Base-by-base conservation (phyloP, 176 grass and related monocot species). In the Alopecurus myosuroides region DNA sequence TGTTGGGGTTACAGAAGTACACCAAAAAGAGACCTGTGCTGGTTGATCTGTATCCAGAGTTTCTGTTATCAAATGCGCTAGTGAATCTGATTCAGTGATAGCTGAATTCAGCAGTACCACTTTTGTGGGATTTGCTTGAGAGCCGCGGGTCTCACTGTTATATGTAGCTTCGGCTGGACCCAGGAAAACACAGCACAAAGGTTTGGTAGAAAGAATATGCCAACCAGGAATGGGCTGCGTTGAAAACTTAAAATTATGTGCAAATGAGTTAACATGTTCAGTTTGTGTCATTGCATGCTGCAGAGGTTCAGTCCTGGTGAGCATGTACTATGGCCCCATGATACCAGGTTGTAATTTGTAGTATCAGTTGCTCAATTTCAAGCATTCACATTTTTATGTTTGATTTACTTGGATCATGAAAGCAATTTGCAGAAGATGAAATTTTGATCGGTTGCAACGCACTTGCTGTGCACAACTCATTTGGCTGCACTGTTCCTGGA, bases 1-100 rank as follows among this genome's bases (percentile, higher is more conserved):
- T 86, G 6, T 36, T 77, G 44, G 49, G 44, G 20, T 37, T 63
- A 80, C 45, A 81, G 42, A 86, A 84, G 74, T 75, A 86, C 62
- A 68, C 31, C 25, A 33, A 68, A 77, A 61, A 0, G n/a, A 88
- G 75, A 62, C 40, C 3, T 88, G 86, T 84, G 58, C 22, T 29
- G 48, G 81, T 34, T 94, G 85, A 89, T 88, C 50, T 36, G 10
- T 22, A 37, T 46, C 28, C 79, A 25, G 3, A 25, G 20, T 62
- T 63, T 85, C 52, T 78, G 72, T 13, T 33, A 40, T n/a, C 31
- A 86, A 34, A 48, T 64, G n/a, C 78, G 64, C 26, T 6, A 10
- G 14, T 75, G 68, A 71, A 61, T 68, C 41, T 53, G 17, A 30
- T 45, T 17, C 34, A 81, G 29, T 31, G 25, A 37, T 76, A 70